A percentile compares a stretch with the other conserved stretches of the same genome.
phyloP scores from a whole-genome alignment of 306 rosid genomes.

The Rubus parviflorus region DNA sequence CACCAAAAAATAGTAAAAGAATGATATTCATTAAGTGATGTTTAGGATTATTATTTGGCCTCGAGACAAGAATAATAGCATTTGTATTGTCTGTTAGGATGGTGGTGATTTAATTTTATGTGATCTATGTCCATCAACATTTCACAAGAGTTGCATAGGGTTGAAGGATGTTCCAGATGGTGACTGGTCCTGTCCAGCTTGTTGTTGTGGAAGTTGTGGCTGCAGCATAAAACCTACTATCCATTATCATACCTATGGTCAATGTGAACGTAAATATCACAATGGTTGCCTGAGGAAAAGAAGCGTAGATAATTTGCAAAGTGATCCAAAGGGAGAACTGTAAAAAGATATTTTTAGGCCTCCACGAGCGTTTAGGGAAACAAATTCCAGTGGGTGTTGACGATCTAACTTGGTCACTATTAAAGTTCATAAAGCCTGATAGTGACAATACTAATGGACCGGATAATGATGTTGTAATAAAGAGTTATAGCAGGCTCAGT shows the following conservation, averaged over 20 bases:
- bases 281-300: slow-evolving; percentile 46
- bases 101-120: slow-evolving; percentile 86
- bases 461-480: slow-evolving; percentile 35
- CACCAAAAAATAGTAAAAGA: too few species aligned
- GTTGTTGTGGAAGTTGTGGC: too few species aligned
- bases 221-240: too few species aligned
- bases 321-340: slow-evolving; percentile 37
- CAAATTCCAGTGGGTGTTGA: slow-evolving; percentile 44
- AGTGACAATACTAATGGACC: slow-evolving; percentile 17
- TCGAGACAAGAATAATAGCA: slow-evolving; percentile 53
- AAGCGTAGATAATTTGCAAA: slow-evolving; percentile 24
- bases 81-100: slow-evolving; percentile 71
- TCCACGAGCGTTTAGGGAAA: slow-evolving; percentile 49
- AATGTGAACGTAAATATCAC: too few species aligned
- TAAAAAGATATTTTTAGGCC: slow-evolving; percentile 56
- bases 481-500: slow-evolving; percentile 62
- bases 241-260: too few species aligned
- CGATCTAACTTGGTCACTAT: slow-evolving; percentile 70
- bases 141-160: slow-evolving; percentile 60
- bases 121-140: slow-evolving; percentile 79
- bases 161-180: too few species aligned
- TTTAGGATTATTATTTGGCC: too few species aligned
- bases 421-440: slow-evolving; percentile 34
- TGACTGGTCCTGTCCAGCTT: too few species aligned
- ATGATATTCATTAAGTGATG: too few species aligned